Evolutionary conservation across 2,329 filamentous ascomycete genomes (phyloP).

Genomic region (Ascochyta pisi): DNA sequence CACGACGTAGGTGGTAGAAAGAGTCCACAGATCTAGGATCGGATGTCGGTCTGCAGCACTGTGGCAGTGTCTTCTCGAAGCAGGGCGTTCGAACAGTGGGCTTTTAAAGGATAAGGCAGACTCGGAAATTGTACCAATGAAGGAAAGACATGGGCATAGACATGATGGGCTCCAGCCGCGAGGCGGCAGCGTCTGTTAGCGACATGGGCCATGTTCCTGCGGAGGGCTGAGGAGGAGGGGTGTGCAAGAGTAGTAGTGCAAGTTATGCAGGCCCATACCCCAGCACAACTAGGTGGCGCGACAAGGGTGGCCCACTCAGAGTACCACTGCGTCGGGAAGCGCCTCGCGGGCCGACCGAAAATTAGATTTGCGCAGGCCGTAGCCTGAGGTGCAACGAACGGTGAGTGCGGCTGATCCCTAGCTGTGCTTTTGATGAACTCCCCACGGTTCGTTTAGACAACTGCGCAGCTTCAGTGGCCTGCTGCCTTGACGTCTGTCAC

Average conservation of each 20-base stretch:
- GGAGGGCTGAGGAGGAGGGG: slow-evolving; percentile 32
- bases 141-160: slow-evolving; percentile 30
- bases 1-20: slow-evolving; percentile 28
- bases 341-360: slow-evolving; percentile 45
- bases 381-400: slow-evolving; percentile 38
- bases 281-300: slow-evolving; percentile 28
- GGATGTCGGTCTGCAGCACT: slow-evolving; percentile 37
- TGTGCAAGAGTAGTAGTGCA: slow-evolving; percentile 24
- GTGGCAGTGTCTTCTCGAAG: slow-evolving; percentile 44
- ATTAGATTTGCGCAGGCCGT: slow-evolving; percentile 34
- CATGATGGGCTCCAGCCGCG: slow-evolving; percentile 38
- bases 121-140: slow-evolving; percentile 44
- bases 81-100: slow-evolving; percentile 36
- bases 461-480: not conserved
- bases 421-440: slow-evolving; percentile 8
- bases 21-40: slow-evolving; percentile 30
- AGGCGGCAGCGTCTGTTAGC: slow-evolving; percentile 47
- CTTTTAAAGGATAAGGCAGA: slow-evolving; percentile 48
- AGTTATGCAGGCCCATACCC: slow-evolving; percentile 22
- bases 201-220: slow-evolving; percentile 39
- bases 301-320: slow-evolving; percentile 23
- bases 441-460: not conserved
- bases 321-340: slow-evolving; percentile 41
- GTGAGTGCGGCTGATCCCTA: slow-evolving; percentile 25
- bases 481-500: not conserved